Base-by-base conservation (phyloP, 2,329 filamentous ascomycete genomes). In the Botrytis elliptica region DNA sequence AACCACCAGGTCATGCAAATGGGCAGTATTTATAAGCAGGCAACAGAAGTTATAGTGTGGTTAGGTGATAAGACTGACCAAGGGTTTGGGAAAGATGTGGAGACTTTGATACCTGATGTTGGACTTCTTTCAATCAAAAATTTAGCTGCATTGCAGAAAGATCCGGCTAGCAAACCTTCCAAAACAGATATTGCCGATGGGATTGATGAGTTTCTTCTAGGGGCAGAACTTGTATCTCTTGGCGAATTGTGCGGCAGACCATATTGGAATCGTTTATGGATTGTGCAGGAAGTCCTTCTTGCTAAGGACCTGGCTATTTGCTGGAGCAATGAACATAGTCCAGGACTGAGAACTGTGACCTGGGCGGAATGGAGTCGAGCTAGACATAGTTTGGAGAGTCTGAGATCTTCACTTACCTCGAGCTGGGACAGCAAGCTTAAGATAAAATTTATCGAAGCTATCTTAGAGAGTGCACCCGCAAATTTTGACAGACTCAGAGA, bases 91-190 rank as follows among this genome's bases (percentile, higher is more conserved):
- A 29, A 33, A 2, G 0, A 18, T 18, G 16, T 5, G n/a, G 52
- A 57, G 14, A 29, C 6, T 29, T 16, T 8, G 3, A 29, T 57
- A 22, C 57, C 57, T 5, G 62, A 29, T 1, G 4, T 40, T 64
- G 14, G 25, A 29, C 0, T 44, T 10, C 0, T 4, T n/a, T 40
- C 2, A 0, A 12, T 44, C 16, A 16, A 64, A 42, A 42, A 1
- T 1, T 7, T 25, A 5, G 38, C 25, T 42, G 7, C 18, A 10
- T 57, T 33, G n/a, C 52, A 57, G 3, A 57, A 29, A 29, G 6
- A 2, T 57, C 16, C 2, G 29, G 14, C 0, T 5, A 0, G 14
- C 6, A 55, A 18, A 29, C 2, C 0, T 18, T 55, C 14, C 0
- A 3, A 14, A 29, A 2, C 52, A 55, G n/a, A 18, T 55, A 2